Evolutionary conservation across 2,329 filamentous ascomycete genomes (phyloP).

Genomic region (Pseudogymnoascus sp.): DNA sequence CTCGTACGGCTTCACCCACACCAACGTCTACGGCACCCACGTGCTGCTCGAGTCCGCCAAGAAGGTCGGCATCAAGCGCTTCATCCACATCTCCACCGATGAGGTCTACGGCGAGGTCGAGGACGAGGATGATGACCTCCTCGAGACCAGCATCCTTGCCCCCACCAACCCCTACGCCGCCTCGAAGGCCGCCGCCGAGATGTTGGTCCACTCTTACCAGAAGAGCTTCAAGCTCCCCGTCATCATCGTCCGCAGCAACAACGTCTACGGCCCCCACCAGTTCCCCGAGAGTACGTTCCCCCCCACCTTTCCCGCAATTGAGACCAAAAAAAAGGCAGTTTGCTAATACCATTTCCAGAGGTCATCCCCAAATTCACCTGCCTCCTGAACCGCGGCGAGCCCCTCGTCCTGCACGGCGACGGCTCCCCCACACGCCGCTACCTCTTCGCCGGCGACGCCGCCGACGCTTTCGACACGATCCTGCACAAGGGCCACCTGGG

Average conservation of each 20-base stretch:
- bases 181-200: constrained; percentile 73
- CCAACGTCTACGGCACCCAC: constrained; percentile 78
- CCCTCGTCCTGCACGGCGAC: constrained; percentile 67
- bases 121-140: constrained; percentile 60
- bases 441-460: constrained; percentile 69
- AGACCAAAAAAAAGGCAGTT: constrained; percentile 13
- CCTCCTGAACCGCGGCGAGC: constrained; percentile 56
- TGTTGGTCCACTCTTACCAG: constrained; percentile 79
- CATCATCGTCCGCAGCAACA: constrained; percentile 75
- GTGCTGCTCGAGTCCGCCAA: constrained; percentile 70
- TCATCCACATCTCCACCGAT: constrained; percentile 77
- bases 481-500: constrained; percentile 67
- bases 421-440: constrained; percentile 68
- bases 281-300: constrained; percentile 65
- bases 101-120: constrained; percentile 78
- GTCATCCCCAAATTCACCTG: constrained; percentile 78
- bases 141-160: constrained; percentile 64
- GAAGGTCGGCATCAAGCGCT: constrained; percentile 60
- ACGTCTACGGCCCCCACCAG: constrained; percentile 78
- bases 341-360: constrained; percentile 39
- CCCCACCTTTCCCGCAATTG: background rate
- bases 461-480: constrained; percentile 76
- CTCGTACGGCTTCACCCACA: constrained; percentile 72
- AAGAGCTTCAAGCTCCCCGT: constrained; percentile 74
- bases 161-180: constrained; percentile 79